These are phyloP conservation scores for Limonium bicolor DNA, from an alignment of 148 eudicot genomes.

Conservation along the genomic window DNA sequence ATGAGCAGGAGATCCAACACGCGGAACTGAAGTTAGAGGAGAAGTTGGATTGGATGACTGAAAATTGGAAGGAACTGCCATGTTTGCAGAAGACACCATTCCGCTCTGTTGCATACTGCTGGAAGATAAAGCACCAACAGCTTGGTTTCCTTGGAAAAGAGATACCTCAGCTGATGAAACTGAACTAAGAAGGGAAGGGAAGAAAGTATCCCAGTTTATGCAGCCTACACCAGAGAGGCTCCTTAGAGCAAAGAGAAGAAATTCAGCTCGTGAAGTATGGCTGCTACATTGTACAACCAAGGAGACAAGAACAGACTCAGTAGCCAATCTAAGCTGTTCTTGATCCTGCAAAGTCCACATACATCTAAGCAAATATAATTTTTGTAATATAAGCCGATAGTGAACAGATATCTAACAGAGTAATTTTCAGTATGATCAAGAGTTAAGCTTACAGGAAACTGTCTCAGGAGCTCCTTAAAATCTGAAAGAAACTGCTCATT, in stretches of 20 bases:
- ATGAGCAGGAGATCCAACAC: slow-evolving; percentile 81
- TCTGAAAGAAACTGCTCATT: slow-evolving; percentile 86
- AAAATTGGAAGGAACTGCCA: slow-evolving; percentile 49
- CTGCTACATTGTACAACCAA: slow-evolving; percentile 74
- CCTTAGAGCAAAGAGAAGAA: slow-evolving; percentile 73
- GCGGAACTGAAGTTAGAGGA: slow-evolving; percentile 60
- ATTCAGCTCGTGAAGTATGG: slow-evolving; percentile 92
- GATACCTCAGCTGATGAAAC: slow-evolving; percentile 66
- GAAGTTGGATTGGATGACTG: slow-evolving; percentile 74
- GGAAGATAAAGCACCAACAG: slow-evolving; percentile 28
- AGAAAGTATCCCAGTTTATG: slow-evolving; percentile 79
- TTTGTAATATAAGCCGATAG: background rate
- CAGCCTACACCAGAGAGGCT: slow-evolving; percentile 56
- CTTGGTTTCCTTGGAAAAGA: slow-evolving; percentile 49
- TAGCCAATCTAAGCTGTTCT: slow-evolving; percentile 63
- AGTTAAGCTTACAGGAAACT: slow-evolving; percentile 52
- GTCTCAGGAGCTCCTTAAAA: slow-evolving; percentile 67
- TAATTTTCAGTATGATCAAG: too few relatives aligned
- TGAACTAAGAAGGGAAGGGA: slow-evolving; percentile 76
- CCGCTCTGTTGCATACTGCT: slow-evolving; percentile 51
- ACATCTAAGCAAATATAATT: background rate
- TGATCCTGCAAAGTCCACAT: slow-evolving; percentile 89
- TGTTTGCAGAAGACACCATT: slow-evolving; percentile 31
- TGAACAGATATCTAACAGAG: too few relatives aligned
- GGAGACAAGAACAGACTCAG: slow-evolving; percentile 76